These are phyloP conservation scores for Galium porrigens DNA, from an alignment of 305 asterid genomes.

Conservation along the genomic window DNA sequence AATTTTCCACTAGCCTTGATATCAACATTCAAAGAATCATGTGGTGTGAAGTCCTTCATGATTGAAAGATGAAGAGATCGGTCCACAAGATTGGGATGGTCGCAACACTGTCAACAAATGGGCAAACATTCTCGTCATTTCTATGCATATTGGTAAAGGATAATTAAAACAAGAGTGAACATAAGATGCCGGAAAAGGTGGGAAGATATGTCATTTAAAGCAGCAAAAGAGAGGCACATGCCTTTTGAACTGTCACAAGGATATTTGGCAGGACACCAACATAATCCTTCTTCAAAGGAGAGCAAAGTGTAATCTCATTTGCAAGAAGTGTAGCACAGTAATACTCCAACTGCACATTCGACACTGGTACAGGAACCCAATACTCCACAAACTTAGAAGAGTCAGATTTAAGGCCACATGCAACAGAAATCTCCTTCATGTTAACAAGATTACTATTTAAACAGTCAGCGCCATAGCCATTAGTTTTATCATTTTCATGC, in stretches of 20 bases:
- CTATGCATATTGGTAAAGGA: neutral
- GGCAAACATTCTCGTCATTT: neutral
- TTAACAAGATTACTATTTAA: conserved; percentile 35
- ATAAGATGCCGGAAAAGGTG: no score
- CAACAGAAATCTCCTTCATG: conserved; percentile 32
- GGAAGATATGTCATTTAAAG: conserved; percentile 9
- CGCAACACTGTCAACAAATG: conserved; percentile 48
- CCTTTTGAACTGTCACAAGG: conserved; percentile 68
- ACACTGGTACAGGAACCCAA: conserved; percentile 82
- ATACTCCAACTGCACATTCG: conserved; percentile 75
- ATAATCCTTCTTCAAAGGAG: conserved; percentile 40
- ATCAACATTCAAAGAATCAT: conserved; percentile 45
- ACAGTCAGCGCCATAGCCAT: conserved; percentile 37
- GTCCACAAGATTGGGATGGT: conserved; percentile 72
- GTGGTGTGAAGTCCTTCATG: conserved; percentile 28
- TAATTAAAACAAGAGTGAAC: neutral
- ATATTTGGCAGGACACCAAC: conserved; percentile 55
- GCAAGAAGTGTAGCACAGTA: conserved; percentile 63
- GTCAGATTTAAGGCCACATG: conserved; percentile 25
- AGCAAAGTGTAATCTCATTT: conserved; percentile 39
- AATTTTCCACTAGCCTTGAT: conserved; percentile 79
- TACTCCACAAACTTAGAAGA: conserved; percentile 58
- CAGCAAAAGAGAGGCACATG: conserved; percentile 24
- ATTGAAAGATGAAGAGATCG: conserved; percentile 32
- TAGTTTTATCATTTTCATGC: conserved; percentile 18